These are phyloP conservation scores for Penicillium coffeae DNA, from an alignment of 495 filamentous ascomycete genomes.

Conservation along the genomic window DNA sequence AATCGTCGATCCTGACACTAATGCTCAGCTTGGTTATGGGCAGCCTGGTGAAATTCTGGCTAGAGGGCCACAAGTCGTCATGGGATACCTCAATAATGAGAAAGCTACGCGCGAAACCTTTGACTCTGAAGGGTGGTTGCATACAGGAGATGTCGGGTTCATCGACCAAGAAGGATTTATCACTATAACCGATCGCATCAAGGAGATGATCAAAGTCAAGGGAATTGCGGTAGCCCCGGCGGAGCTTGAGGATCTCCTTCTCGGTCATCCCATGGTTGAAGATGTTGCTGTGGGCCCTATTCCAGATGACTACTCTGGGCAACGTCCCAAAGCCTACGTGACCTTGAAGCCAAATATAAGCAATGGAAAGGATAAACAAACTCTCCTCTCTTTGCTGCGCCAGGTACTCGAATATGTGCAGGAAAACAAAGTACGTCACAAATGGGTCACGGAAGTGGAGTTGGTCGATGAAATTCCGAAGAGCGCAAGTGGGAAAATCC, in stretches of 20 bases:
- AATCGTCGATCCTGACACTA: slow-evolving; percentile 48
- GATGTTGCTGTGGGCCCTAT: slow-evolving; percentile 58
- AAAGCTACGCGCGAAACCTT: slow-evolving; percentile 58
- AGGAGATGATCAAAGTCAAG: slow-evolving; percentile 76
- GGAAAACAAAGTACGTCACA: slow-evolving; percentile 59
- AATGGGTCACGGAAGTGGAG: slow-evolving; percentile 64
- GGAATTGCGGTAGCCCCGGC: slow-evolving; percentile 68
- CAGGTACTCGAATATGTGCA: slow-evolving; percentile 53
- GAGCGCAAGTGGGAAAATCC: slow-evolving; percentile 64
- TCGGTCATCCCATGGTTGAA: slow-evolving; percentile 54
- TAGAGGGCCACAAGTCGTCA: slow-evolving; percentile 52
- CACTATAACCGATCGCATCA: slow-evolving; percentile 63
- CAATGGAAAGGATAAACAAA: slow-evolving; percentile 11
- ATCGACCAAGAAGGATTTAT: slow-evolving; percentile 53
- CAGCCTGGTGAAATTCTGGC: slow-evolving; percentile 60
- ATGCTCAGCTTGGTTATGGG: slow-evolving; percentile 41
- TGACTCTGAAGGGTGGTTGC: slow-evolving; percentile 56
- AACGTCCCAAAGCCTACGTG: slow-evolving; percentile 62
- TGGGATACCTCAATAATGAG: slow-evolving; percentile 54
- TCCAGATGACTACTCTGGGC: slow-evolving; percentile 57
- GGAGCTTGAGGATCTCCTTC: slow-evolving; percentile 62
- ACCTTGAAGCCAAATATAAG: slow-evolving; percentile 38
- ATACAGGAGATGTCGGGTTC: slow-evolving; percentile 64
- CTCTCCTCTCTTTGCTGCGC: slow-evolving; percentile 30
- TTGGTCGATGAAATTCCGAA: slow-evolving; percentile 63